Conservation (phyloP, 257 asterid species). For the Gardenia jasminoides region DNA sequence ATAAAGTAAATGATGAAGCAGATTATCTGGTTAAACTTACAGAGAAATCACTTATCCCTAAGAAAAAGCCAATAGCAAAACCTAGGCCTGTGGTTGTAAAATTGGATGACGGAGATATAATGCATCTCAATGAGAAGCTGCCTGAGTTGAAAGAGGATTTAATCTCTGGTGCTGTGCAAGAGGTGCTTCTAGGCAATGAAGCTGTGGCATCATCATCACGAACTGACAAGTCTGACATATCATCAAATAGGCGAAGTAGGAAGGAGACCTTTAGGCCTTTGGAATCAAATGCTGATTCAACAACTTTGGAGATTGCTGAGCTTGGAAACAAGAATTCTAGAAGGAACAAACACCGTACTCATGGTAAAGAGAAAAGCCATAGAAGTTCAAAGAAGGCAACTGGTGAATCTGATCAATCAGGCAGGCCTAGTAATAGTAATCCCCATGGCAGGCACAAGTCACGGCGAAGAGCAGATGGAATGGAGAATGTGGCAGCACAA, state of each 20-base stretch:
- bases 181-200: slow-evolving; percentile 78
- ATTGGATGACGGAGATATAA: slow-evolving; percentile 68
- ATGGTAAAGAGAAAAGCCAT: slow-evolving; percentile 58
- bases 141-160: slow-evolving; percentile 48
- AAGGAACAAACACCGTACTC: slow-evolving; percentile 44
- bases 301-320: slow-evolving; percentile 32
- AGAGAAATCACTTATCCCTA: slow-evolving; percentile 56
- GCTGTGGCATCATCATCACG: slow-evolving; percentile 58
- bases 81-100: slow-evolving; percentile 88
- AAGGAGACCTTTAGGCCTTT: slow-evolving; percentile 26
- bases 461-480: slow-evolving; percentile 55
- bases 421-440: slow-evolving; percentile 45
- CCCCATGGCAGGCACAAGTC: slow-evolving; percentile 57
- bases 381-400: slow-evolving; percentile 45
- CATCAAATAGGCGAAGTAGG: slow-evolving; percentile 51
- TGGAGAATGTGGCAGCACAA: slow-evolving; percentile 42
- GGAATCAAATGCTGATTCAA: slow-evolving; percentile 28
- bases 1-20: slow-evolving; percentile 38
- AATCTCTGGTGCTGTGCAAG: slow-evolving; percentile 79
- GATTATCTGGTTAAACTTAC: slow-evolving; percentile 73
- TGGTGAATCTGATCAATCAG: slow-evolving; percentile 49
- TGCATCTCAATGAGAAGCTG: slow-evolving; percentile 30
- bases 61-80: slow-evolving; percentile 58
- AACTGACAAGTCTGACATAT: slow-evolving; percentile 32
- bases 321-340: slow-evolving; percentile 35